Evolutionary conservation across 2,329 filamentous ascomycete species (phyloP), one percentile per base, ranked within the genome.

Genomic region (Zalaria sp.): DNA sequence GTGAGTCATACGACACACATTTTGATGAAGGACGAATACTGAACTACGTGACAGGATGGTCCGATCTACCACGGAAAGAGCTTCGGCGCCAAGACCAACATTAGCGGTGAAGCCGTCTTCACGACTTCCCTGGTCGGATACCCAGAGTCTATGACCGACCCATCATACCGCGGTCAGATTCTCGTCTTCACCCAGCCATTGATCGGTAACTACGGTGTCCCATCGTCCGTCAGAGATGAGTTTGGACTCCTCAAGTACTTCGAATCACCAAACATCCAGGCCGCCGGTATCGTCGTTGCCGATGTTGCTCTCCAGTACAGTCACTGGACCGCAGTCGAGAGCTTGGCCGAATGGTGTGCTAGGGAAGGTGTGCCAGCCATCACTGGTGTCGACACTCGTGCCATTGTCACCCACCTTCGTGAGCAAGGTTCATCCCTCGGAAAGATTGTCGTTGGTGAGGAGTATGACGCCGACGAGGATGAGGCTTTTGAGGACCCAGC

Each of bases 281-380:
- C 89, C 46, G 84, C 84, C 47, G 91, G 88, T 64, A 83, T 98
- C 40, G 89, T 98, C 37, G 91, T 98, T 41, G 86, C 89, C 54
- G 91, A 98, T 60, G 87, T 89, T 48, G 89, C 91, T 36, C 73
- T 85, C 61, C 77, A 88, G 61, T 95, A 96, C 74, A 94, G 87
- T 65, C 91, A 98, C 62, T 98, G 91, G 91, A 96, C 91, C 47
- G 91, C 91, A 31, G 89, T 98, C 7, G 86, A 98, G 73, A 88
- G 84, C 57, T 68, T 98, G 57, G 74, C 83, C 51, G 75, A 93
- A 54, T 98, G 91, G 91, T 98, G 91, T 65, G 84, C 88, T 51
- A 81, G 89, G 45, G 91, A 96, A 68, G 91, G 91, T 53, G 83
- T 98, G 31, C 89, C 91, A 41, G 88, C 87, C 59, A 95, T 96